Evolutionary conservation across 306 rosid species (phyloP).

Genomic region (Dicorynia guianensis): DNA sequence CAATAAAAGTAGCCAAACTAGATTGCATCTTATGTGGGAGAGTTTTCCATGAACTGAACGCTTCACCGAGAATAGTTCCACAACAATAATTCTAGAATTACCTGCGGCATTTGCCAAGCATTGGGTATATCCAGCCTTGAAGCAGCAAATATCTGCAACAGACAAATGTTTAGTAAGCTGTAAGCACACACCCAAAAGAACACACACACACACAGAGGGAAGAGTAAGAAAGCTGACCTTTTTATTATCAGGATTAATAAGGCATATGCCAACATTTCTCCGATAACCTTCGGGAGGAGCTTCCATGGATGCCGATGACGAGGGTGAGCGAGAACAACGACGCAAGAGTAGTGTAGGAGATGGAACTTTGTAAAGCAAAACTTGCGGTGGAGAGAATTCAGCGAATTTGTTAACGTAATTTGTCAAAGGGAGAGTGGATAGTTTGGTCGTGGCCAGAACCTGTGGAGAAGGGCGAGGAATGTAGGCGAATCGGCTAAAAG

Average conservation of each 20-base stretch:
- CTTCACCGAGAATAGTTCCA: too few species aligned
- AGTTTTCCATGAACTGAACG: too few species aligned
- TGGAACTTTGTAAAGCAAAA: not conserved
- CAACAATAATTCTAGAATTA: constrained; percentile 13
- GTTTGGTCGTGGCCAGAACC: constrained; percentile 10
- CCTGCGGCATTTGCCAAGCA: constrained; percentile 99
- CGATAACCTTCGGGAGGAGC: constrained; percentile 84
- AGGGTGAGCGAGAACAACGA: constrained; percentile 29
- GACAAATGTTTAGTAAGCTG: too few species aligned
- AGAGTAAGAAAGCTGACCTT: constrained; percentile 49
- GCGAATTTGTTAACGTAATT: constrained; percentile 41
- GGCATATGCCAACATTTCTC: constrained; percentile 81
- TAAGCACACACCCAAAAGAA: not conserved
- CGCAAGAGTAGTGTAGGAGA: not conserved
- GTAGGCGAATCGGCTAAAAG: constrained; percentile 51
- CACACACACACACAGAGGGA: too few species aligned
- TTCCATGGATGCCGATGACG: constrained; percentile 66
- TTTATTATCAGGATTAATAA: constrained; percentile 68
- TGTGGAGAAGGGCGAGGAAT: constrained; percentile 21
- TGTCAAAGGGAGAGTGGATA: constrained; percentile 22
- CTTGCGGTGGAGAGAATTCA: constrained; percentile 38
- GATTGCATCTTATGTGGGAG: too few species aligned
- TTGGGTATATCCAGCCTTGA: constrained; percentile 77
- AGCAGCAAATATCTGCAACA: constrained; percentile 55
- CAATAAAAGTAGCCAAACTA: too few species aligned